These are phyloP conservation scores for Raddia guianensis DNA, from an alignment of 176 grass and related monocot genomes.

Conservation along the genomic window DNA sequence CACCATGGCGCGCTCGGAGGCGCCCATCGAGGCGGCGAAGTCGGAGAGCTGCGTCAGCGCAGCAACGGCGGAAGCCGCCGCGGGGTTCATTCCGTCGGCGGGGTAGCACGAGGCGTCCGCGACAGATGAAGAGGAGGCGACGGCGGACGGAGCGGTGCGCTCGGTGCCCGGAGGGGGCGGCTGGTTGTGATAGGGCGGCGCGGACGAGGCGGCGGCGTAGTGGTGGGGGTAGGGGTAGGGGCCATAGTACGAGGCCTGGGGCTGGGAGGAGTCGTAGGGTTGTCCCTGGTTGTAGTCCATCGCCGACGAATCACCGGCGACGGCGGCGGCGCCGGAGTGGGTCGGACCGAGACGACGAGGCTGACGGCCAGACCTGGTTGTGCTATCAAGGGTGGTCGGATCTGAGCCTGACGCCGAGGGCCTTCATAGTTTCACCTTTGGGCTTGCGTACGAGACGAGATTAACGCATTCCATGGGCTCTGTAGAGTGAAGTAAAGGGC, in stretches of 20 bases:
- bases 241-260: constrained; percentile 28
- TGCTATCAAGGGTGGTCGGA: neutral
- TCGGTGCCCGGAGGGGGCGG: constrained; percentile 51
- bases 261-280: neutral
- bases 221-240: constrained; percentile 31
- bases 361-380: neutral
- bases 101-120: neutral
- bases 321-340: neutral
- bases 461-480: neutral
- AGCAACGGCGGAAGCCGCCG: neutral
- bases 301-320: neutral
- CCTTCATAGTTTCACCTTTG: neutral
- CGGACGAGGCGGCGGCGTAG: neutral
- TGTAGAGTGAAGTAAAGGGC: no score
- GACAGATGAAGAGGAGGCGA: neutral
- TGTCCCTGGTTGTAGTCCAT: constrained; percentile 9
- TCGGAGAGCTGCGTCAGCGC: constrained; percentile 17
- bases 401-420: neutral
- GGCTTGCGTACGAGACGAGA: neutral
- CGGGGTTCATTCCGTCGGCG: neutral
- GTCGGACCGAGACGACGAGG: neutral
- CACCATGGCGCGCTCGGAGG: constrained; percentile 2
- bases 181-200: constrained; percentile 19
- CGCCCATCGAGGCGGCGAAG: constrained; percentile 31
- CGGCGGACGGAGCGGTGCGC: neutral